Evolutionary conservation across 2,329 filamentous ascomycete species (phyloP).

Genomic region (Didymella segeticola): DNA sequence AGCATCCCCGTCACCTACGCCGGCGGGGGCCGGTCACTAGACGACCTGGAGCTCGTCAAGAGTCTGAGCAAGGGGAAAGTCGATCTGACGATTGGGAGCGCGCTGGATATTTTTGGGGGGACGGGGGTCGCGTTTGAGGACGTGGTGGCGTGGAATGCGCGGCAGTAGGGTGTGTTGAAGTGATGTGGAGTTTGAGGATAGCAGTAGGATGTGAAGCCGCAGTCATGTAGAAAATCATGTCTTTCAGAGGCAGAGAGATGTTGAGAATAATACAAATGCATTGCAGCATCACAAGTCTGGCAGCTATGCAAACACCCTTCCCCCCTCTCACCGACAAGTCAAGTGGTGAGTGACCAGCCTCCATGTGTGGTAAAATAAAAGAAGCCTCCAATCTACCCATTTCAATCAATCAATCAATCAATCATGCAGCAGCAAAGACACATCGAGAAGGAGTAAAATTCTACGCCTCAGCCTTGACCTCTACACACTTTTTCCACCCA

Average conservation of each 20-base stretch:
- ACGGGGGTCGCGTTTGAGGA: slow-evolving; percentile 85
- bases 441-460: slow-evolving; percentile 28
- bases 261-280: slow-evolving; percentile 10
- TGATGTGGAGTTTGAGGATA: no score
- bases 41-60: slow-evolving; percentile 84
- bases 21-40: slow-evolving; percentile 83
- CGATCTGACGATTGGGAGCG: slow-evolving; percentile 95
- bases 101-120: slow-evolving; percentile 94
- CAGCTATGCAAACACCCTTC: slow-evolving; percentile 7
- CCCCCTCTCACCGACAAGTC: neutral
- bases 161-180: slow-evolving; percentile 19
- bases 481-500: no score
- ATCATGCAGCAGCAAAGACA: slow-evolving; percentile 33
- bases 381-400: slow-evolving; percentile 4
- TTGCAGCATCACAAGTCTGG: slow-evolving; percentile 7
- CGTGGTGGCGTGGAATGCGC: slow-evolving; percentile 83
- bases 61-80: slow-evolving; percentile 79
- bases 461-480: neutral
- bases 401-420: no score
- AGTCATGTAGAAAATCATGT: neutral
- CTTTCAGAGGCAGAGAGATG: no score
- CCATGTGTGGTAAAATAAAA: no score
- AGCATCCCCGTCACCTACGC: slow-evolving; percentile 94
- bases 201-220: neutral
- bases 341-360: no score